These are phyloP conservation scores for Colletotrichum lindemuthianum DNA, from an alignment of 2,329 filamentous ascomycete species.

Conservation along the genomic window DNA sequence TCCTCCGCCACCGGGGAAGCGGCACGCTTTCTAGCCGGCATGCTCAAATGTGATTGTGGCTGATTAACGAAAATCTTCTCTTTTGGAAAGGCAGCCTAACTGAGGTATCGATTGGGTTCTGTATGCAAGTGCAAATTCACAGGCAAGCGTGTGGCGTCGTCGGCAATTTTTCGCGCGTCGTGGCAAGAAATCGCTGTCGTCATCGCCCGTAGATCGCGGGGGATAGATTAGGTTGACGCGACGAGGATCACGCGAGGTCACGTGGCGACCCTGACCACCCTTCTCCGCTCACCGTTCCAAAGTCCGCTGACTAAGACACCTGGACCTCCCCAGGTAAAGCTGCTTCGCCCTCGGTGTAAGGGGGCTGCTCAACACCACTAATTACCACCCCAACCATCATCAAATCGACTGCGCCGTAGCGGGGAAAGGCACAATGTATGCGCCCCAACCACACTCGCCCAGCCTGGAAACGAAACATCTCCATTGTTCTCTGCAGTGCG, in stretches of 20 bases:
- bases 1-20: constrained; percentile 42
- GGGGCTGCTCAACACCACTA: background rate
- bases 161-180: background rate
- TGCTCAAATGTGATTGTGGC: constrained; percentile 32
- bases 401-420: no score
- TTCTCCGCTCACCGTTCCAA: no score
- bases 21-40: constrained; percentile 53
- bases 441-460: background rate
- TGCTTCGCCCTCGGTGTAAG: no score
- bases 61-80: no score
- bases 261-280: background rate
- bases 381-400: background rate
- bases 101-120: background rate
- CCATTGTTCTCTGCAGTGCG: no score
- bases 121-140: background rate
- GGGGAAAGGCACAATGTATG: no score
- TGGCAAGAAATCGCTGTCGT: constrained; percentile 14
- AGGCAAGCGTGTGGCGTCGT: background rate
- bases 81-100: no score
- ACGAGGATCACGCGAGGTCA: constrained; percentile 30
- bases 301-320: no score
- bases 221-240: constrained; percentile 14
- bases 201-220: constrained; percentile 8
- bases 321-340: no score
- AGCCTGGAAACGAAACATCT: background rate